Evolutionary conservation across 140 eudicot species (phyloP), one percentile per base, ranked within the genome.

Genomic region (Anethum foeniculum): DNA sequence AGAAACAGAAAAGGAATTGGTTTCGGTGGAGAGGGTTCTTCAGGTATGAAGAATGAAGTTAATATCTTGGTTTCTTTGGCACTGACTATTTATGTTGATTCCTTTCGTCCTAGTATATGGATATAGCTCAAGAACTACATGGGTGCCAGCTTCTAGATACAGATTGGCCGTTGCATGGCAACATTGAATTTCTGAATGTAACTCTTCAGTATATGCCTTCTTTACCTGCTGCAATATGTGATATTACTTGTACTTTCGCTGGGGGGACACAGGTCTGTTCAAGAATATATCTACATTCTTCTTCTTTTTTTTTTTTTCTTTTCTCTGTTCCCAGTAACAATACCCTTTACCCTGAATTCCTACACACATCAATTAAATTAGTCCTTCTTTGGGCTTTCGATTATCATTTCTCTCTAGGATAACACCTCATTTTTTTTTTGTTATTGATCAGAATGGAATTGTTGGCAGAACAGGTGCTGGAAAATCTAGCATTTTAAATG

Each of bases 391-490:
- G 49, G 39, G n/a, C 78, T 43, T 64, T 15, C 39, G 2, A 23
- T 16, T 48, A 32, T 77, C 10, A 2, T 5, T 25, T 44, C 10
- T 51, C 62, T 56, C 43, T 30, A 48, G 36, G 58, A 43, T 80
- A 54, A 77, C 47, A 38, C 34, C 79, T 46, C 36, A 41, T 8
- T 44, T 76, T 4, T 32, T 19, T 41, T n/a, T n/a, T n/a, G 41
- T 52, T 79, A 51, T 34, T 28, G 30, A 79, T 71, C 87, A 95
- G 99, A 93, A 91, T 80, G 99, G 99, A 82, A 80, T 95, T 80
- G 88, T 92, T 78, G 99, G 99, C 89, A 88, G 98, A 84, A 95
- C 99, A 67, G 99, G 97, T 51, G 99, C 99, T 41, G 99, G 99
- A 67, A 95, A 95, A 81, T 95, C 99, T 46, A 95, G 97, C 82